Evolutionary conservation across 2,329 filamentous ascomycete species (phyloP).

Genomic region (Botrytis fragariae): DNA sequence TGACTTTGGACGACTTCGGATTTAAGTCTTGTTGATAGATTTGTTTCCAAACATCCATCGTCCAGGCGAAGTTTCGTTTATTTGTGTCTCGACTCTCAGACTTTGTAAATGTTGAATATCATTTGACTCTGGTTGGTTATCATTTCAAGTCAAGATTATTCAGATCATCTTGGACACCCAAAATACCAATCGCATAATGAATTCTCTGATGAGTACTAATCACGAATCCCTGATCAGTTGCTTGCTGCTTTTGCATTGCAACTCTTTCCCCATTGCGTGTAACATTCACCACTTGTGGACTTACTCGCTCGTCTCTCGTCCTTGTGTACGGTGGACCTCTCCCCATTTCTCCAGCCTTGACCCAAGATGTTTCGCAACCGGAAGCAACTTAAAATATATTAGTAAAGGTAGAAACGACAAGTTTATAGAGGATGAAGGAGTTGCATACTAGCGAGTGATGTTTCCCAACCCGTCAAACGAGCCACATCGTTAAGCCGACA

Average conservation of each 20-base stretch:
- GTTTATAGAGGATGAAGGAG: not conserved
- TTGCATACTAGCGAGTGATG: conserved; percentile 60
- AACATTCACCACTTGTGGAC: conserved; percentile 47
- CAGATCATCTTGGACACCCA: conserved; percentile 76
- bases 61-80: not conserved
- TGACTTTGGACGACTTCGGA: not conserved
- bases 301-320: conserved; percentile 41
- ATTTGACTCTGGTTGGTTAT: not conserved
- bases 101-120: not conserved
- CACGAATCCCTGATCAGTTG: conserved; percentile 55
- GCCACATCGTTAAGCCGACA: conserved; percentile 71
- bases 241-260: conserved; percentile 44
- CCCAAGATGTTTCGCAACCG: conserved; percentile 84
- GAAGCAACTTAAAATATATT: conserved; percentile 54
- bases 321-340: conserved; percentile 72
- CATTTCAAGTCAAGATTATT: conserved; percentile 55
- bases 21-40: not conserved
- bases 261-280: conserved; percentile 48
- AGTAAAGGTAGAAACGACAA: not conserved
- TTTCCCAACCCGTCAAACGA: conserved; percentile 82
- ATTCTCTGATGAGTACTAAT: conserved; percentile 62
- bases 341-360: conserved; percentile 68
- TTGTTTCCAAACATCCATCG: not conserved
- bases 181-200: conserved; percentile 74
- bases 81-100: not conserved